phyloP scores from a whole-genome alignment of 148 eudicot species.

The Silene conica region DNA sequence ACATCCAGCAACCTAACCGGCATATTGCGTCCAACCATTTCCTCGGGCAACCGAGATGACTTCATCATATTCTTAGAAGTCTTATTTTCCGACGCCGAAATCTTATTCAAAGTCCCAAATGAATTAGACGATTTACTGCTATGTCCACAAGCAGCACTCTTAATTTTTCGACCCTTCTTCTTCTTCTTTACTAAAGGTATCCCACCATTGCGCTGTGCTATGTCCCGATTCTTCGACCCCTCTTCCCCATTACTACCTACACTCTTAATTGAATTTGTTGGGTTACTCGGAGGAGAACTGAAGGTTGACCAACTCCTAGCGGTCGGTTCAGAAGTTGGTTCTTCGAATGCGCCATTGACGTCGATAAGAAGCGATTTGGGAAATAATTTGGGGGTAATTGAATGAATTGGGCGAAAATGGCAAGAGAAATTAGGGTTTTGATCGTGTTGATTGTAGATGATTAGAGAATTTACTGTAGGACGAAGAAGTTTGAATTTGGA shows the following conservation, averaged over 20 bases:
- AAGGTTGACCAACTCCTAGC: slow-evolving; percentile 30
- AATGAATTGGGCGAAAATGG: slow-evolving; percentile 26
- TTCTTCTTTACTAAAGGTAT: too few relatives aligned
- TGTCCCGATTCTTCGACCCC: too few relatives aligned
- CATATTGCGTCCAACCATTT: too few relatives aligned
- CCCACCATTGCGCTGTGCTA: too few relatives aligned
- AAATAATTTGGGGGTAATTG: slow-evolving; percentile 14
- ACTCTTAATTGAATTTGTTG: slow-evolving; percentile 4
- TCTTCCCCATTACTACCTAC: slow-evolving; percentile 7
- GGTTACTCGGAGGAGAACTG: slow-evolving; percentile 19
- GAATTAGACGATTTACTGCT: too few relatives aligned
- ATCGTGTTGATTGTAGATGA: not conserved
- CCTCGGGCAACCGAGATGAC: too few relatives aligned
- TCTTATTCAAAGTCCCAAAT: too few relatives aligned
- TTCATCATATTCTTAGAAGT: too few relatives aligned
- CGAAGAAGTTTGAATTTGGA: slow-evolving; percentile 3
- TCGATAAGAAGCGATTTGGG: slow-evolving; percentile 23
- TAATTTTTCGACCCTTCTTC: too few relatives aligned
- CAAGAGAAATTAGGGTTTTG: slow-evolving; percentile 32
- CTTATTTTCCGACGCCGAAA: too few relatives aligned
- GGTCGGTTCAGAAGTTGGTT: slow-evolving; percentile 13
- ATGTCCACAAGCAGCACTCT: too few relatives aligned
- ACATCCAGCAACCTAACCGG: too few relatives aligned
- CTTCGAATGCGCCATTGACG: not conserved
- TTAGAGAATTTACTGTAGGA: not conserved